These are phyloP conservation scores for Suillus decipiens DNA, from an alignment of 768 basidiomycete species.

Conservation along the genomic window DNA sequence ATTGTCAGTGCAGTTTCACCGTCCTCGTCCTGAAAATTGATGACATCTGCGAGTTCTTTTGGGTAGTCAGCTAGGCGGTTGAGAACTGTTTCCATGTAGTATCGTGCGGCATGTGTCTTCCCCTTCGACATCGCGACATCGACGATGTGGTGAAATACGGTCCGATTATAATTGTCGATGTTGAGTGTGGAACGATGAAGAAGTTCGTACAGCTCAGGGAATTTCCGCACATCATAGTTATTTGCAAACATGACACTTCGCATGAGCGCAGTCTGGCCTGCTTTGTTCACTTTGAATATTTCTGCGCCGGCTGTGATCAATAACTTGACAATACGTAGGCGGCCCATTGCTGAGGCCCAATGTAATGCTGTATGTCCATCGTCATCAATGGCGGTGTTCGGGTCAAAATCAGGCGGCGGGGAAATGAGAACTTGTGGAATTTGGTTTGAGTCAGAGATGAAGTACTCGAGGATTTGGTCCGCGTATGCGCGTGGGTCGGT, in stretches of 20 bases:
- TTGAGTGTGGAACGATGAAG: constrained; percentile 98
- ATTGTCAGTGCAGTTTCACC: constrained; percentile 97
- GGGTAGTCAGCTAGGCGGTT: constrained; percentile 88
- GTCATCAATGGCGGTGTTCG: constrained; percentile 96
- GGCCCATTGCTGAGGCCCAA: constrained; percentile 99
- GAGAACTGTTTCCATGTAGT: constrained; percentile 98
- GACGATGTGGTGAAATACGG: constrained; percentile 97
- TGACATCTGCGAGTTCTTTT: constrained; percentile 93
- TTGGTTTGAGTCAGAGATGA: constrained; percentile 94
- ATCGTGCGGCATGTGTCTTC: constrained; percentile 95
- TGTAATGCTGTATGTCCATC: constrained; percentile 97
- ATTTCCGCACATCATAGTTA: constrained; percentile 99
- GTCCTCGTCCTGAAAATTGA: constrained; percentile 99
- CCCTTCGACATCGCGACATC: constrained; percentile 97
- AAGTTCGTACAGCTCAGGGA: constrained; percentile 95
- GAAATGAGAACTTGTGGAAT: constrained; percentile 84
- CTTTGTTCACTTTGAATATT: constrained; percentile 94
- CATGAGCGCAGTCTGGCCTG: constrained; percentile 97
- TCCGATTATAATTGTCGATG: constrained; percentile 96
- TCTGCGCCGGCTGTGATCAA: constrained; percentile 93
- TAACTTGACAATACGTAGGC: constrained; percentile 92
- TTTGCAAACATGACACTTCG: constrained; percentile 99
- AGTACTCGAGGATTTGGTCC: constrained; percentile 97
- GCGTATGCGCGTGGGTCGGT: constrained; percentile 75
- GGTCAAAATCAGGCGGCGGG: constrained; percentile 90